phyloP scores from a whole-genome alignment of 176 grass and related monocot species.

The Hsuehochloa calcarea region DNA sequence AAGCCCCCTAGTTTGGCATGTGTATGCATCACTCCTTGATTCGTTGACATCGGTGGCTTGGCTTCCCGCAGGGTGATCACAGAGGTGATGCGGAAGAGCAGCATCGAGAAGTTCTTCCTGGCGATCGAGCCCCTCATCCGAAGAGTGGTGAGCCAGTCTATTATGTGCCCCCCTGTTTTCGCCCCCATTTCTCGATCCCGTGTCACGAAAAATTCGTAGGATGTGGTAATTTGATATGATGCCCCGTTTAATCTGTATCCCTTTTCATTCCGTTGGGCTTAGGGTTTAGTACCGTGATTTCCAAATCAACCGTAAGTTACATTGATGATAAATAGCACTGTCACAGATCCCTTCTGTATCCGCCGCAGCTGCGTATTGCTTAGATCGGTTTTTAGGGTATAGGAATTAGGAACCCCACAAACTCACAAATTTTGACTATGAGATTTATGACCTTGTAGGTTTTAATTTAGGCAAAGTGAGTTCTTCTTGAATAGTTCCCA shows the following conservation, averaged over 20 bases:
- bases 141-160: constrained; percentile 41
- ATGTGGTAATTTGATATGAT: neutral
- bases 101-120: constrained; percentile 46
- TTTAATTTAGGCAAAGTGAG: neutral
- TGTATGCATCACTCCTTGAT: neutral
- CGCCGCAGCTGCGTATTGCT: neutral
- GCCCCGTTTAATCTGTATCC: neutral
- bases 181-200: neutral
- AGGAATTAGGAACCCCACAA: neutral
- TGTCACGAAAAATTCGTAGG: neutral
- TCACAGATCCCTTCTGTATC: neutral
- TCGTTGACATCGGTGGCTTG: neutral
- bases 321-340: neutral
- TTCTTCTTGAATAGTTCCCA: neutral
- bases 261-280: neutral
- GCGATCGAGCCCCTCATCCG: constrained; percentile 51
- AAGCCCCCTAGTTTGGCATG: neutral
- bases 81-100: constrained; percentile 57
- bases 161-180: neutral
- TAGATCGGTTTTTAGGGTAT: neutral
- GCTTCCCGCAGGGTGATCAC: constrained; percentile 38
- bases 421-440: neutral
- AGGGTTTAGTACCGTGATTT: neutral
- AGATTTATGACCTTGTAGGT: neutral
- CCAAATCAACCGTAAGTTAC: neutral